Evolutionary conservation across 176 grass and related monocot genomes (phyloP).

Genomic region (Musa acuminata): DNA sequence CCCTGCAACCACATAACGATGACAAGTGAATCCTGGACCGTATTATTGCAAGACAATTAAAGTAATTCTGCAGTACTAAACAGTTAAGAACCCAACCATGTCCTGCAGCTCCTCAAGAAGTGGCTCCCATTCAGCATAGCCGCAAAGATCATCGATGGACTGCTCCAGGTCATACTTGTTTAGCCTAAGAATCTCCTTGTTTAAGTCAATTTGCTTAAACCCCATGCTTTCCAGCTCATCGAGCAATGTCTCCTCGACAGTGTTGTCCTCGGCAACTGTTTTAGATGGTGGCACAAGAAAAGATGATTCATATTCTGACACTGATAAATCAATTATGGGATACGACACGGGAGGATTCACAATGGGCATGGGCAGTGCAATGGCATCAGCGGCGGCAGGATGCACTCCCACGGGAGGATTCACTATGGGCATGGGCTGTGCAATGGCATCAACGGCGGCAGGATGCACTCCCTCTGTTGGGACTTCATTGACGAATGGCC

Average conservation of each 20-base stretch:
- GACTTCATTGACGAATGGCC: neutral
- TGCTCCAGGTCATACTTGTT: conserved; percentile 57
- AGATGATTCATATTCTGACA: neutral
- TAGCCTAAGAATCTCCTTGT: conserved; percentile 61
- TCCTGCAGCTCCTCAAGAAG: conserved; percentile 49
- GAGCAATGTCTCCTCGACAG: conserved; percentile 44
- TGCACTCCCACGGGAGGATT: neutral
- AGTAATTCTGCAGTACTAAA: neutral
- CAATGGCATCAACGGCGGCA: neutral
- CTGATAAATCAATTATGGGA: conserved; percentile 14
- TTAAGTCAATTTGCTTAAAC: conserved; percentile 55
- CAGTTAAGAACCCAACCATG: conserved; percentile 33
- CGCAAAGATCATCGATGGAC: conserved; percentile 48
- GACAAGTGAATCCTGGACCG: neutral
- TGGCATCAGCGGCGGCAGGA: too few relatives aligned
- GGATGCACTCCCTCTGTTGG: neutral
- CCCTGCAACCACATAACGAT: conserved; percentile 30
- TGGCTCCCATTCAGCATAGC: conserved; percentile 54
- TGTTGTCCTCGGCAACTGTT: neutral
- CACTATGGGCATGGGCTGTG: neutral
- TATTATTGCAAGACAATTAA: neutral
- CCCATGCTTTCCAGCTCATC: conserved; percentile 56
- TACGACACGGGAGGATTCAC: neutral
- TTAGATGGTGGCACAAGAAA: conserved; percentile 7
- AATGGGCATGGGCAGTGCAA: too few relatives aligned